Conservation (phyloP, 768 basidiomycete genomes). For the Calocybe cyanea region DNA sequence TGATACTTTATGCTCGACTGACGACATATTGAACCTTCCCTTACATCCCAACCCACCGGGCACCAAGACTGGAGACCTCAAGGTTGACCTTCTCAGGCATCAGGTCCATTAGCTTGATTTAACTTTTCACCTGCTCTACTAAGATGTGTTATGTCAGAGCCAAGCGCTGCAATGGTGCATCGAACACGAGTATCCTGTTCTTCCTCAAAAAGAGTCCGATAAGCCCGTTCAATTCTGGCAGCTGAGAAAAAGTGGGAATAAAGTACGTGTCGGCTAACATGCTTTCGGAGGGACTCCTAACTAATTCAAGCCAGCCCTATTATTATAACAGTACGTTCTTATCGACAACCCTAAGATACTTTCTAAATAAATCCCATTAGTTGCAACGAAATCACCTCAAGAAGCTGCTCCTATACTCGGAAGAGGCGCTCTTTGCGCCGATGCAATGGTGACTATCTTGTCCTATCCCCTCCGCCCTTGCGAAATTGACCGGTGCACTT, state of each 20-base stretch:
- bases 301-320: conserved; percentile 37
- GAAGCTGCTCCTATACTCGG: conserved; percentile 61
- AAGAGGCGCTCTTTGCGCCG: conserved; percentile 83
- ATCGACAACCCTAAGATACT: neutral
- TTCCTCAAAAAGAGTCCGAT: conserved; percentile 66
- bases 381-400: conserved; percentile 82
- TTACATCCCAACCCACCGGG: conserved; percentile 71
- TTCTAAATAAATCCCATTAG: conserved; percentile 25
- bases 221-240: conserved; percentile 91
- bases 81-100: conserved; percentile 75
- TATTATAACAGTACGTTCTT: conserved; percentile 61
- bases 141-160: conserved; percentile 36
- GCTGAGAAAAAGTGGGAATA: conserved; percentile 46
- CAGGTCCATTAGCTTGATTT: conserved; percentile 45
- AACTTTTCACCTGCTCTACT: neutral
- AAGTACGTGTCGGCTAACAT: conserved; percentile 35
- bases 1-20: conserved; percentile 61
- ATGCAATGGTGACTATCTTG: conserved; percentile 66
- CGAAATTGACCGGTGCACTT: neutral
- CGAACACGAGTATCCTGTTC: conserved; percentile 68
- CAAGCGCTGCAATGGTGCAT: conserved; percentile 89
- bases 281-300: neutral
- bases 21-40: conserved; percentile 73
- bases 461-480: neutral
- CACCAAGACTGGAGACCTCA: conserved; percentile 57